Evolutionary conservation across 176 grass and related monocot genomes (phyloP).

Genomic region (Triticum urartu): DNA sequence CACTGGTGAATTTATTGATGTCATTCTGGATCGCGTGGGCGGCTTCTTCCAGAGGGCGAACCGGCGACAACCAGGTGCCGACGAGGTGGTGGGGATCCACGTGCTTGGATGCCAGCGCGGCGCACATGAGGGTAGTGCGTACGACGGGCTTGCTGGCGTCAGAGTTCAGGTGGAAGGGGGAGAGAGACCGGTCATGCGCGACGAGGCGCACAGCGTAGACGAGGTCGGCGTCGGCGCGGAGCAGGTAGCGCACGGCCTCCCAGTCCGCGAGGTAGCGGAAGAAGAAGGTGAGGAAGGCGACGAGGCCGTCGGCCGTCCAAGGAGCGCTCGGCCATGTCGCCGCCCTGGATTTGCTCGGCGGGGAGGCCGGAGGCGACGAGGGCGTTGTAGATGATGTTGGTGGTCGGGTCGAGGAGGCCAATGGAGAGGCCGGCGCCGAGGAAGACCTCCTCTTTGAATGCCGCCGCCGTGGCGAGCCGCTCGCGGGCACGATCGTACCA

Average conservation of each 20-base stretch:
- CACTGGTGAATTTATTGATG: too few species aligned
- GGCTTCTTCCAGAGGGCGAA: background rate
- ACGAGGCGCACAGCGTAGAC: background rate
- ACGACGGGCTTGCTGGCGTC: too few species aligned
- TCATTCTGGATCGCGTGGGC: too few species aligned
- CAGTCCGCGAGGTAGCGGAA: background rate
- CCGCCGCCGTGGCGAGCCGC: background rate
- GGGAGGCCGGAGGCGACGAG: background rate
- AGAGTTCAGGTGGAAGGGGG: background rate
- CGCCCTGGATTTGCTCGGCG: background rate
- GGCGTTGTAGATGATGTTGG: constrained; percentile 4
- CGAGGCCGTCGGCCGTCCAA: background rate
- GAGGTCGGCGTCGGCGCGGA: background rate
- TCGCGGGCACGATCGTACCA: background rate
- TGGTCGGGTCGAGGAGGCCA: background rate
- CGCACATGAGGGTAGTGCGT: background rate
- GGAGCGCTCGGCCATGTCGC: background rate
- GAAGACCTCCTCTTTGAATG: background rate
- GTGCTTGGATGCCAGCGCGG: background rate
- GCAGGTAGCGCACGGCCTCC: background rate
- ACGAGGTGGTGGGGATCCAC: background rate
- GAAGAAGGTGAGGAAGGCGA: background rate
- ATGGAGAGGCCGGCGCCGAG: background rate
- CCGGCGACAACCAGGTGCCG: background rate
- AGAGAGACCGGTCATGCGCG: background rate